Evolutionary conservation across 2,329 filamentous ascomycete genomes (phyloP).

Genomic region (Lecanicillium sp.): DNA sequence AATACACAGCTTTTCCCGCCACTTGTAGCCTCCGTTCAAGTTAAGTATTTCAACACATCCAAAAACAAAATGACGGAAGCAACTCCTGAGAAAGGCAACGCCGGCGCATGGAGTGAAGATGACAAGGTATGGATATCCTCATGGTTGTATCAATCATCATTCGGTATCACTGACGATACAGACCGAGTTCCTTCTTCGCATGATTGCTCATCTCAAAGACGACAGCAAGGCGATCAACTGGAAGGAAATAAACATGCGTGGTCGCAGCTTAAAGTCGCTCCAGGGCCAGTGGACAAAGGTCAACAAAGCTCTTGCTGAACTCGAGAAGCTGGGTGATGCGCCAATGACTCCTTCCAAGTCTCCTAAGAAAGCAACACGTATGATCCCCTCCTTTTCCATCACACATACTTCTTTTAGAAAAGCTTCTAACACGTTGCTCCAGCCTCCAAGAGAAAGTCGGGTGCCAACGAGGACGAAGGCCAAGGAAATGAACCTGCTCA

Average conservation of each 20-base stretch:
- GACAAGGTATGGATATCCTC: constrained; percentile 20
- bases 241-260: constrained; percentile 25
- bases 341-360: background rate
- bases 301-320: constrained; percentile 25
- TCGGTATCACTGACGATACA: constrained; percentile 9
- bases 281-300: constrained; percentile 29
- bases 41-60: no score
- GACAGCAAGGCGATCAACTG: constrained; percentile 26
- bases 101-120: constrained; percentile 26
- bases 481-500: no score
- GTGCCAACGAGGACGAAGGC: no score
- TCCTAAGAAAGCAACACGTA: no score
- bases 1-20: no score
- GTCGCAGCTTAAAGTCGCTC: constrained; percentile 29
- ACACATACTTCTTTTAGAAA: no score
- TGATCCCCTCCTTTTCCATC: no score
- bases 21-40: no score
- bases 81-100: constrained; percentile 10
- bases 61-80: no score
- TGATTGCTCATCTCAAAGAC: constrained; percentile 23
- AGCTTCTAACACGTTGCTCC: no score
- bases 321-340: constrained; percentile 18
- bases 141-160: no score
- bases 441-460: no score
- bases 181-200: constrained; percentile 27